A percentile compares a stretch with the other conserved stretches of the same genome.
Evolutionary conservation across 2,329 filamentous ascomycete genomes (phyloP).

Genomic region (Fusarium clavum): DNA sequence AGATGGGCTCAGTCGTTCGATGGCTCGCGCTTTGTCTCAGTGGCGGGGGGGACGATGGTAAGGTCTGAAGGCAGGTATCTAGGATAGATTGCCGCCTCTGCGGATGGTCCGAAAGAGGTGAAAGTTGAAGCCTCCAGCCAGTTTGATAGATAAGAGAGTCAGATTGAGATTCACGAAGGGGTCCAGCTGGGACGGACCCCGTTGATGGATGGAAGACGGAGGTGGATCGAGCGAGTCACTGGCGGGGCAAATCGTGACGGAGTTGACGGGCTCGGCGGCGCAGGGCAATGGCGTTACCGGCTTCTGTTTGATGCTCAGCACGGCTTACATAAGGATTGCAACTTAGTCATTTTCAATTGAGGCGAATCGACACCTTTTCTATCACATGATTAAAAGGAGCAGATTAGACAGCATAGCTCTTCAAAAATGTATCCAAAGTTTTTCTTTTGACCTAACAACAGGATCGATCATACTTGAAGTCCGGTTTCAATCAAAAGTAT

Average conservation of each 20-base stretch:
- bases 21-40: conserved; percentile 5
- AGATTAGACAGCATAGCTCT: background rate
- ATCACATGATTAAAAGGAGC: conserved; percentile 20
- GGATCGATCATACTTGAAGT: conserved; percentile 42
- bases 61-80: conserved; percentile 2
- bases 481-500: conserved; percentile 44
- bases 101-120: conserved; percentile 1
- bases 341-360: conserved; percentile 36
- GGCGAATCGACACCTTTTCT: background rate
- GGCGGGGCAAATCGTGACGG: conserved; percentile 54
- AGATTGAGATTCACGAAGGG: conserved; percentile 43
- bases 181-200: conserved; percentile 53
- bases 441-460: conserved; percentile 27
- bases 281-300: conserved; percentile 33
- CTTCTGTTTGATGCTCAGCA: background rate
- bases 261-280: conserved; percentile 35
- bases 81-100: background rate
- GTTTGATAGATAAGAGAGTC: conserved; percentile 24
- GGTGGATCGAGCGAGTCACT: conserved; percentile 51
- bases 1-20: conserved; percentile 22
- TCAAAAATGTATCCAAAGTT: conserved; percentile 24
- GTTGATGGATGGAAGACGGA: conserved; percentile 48
- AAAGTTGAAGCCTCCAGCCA: conserved; percentile 11
- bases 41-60: conserved; percentile 13
- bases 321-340: conserved; percentile 7